phyloP scores from a whole-genome alignment of 176 grass and related monocot species.

The Oryza glaberrima region DNA sequence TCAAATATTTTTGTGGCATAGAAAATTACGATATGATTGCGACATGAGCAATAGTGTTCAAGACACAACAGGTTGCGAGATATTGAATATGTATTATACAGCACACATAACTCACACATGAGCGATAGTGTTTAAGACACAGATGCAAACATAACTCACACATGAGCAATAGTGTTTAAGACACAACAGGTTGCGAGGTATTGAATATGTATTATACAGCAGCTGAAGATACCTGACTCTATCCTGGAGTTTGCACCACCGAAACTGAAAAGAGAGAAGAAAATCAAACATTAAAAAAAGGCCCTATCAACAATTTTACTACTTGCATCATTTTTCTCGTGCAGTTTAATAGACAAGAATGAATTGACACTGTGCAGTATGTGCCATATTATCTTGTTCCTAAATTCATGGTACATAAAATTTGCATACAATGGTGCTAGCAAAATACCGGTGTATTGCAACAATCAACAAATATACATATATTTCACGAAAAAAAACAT shows the following conservation, averaged over 20 bases:
- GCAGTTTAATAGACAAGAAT: not conserved
- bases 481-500: not conserved
- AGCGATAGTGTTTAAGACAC: not conserved
- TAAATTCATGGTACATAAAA: not conserved
- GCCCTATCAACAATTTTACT: constrained; percentile 3
- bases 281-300: constrained; percentile 23
- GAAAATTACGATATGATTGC: not conserved
- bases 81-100: constrained; percentile 13
- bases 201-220: constrained; percentile 13
- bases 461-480: not conserved
- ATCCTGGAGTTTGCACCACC: constrained; percentile 70
- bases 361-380: not conserved
- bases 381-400: not conserved
- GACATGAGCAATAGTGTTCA: not conserved
- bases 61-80: not conserved
- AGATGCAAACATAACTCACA: not conserved
- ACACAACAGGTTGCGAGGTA: not conserved
- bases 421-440: not conserved
- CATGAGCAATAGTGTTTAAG: not conserved
- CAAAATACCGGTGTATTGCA: not conserved
- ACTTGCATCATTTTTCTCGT: not conserved
- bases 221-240: constrained; percentile 58
- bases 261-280: constrained; percentile 44
- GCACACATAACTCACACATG: too few relatives aligned
- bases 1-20: not conserved